Base-by-base conservation (phyloP, 192 early-diverging fungal genomes). In the Entophlyctis luteolus region DNA sequence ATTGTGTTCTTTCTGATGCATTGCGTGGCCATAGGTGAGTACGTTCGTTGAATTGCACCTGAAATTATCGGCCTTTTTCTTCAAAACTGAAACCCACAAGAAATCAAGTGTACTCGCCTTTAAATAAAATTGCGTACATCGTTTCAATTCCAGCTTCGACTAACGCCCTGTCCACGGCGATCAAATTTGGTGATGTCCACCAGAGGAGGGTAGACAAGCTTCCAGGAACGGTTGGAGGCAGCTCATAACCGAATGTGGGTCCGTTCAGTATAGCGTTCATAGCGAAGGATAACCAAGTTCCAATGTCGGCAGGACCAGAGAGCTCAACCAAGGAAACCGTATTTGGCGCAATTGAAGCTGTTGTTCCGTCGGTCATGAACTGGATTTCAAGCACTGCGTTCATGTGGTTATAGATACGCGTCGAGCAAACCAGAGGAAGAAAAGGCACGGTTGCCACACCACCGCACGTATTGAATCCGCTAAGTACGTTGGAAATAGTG, bases 81-180 rank as follows among this genome's bases (percentile, higher is more conserved):
- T n/a, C n/a, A n/a, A n/a, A n/a, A n/a, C n/a, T n/a, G n/a, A n/a
- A n/a, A n/a, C n/a, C n/a, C n/a, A n/a, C n/a, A n/a, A n/a, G n/a
- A n/a, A n/a, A n/a, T n/a, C n/a, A n/a, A n/a, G n/a, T n/a, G n/a
- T n/a, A n/a, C n/a, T n/a, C n/a, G 18, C 27, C 67, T 32, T 47
- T 57, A n/a, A 68, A 48, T 3, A 68, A 47, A 27, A 75, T 70
- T 4, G 73, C 16, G 20, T 58, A 58, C 25, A 62, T 57, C 0
- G 67, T 65, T 59, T 75, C 73, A 5, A 75, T 36, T 4, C 73
- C 73, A 8, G 62, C 36, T 20, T 36, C 47, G 23, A 75, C 52
- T 4, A 42, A 12, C 1, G 73, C 45, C 23, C 46, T 37, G 10
- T 55, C 48, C 25, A 75, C 32, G 25, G 59, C 35, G 25, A 57